Base-by-base conservation (phyloP, 805 yeast species). In the Pichia occidentalis region DNA sequence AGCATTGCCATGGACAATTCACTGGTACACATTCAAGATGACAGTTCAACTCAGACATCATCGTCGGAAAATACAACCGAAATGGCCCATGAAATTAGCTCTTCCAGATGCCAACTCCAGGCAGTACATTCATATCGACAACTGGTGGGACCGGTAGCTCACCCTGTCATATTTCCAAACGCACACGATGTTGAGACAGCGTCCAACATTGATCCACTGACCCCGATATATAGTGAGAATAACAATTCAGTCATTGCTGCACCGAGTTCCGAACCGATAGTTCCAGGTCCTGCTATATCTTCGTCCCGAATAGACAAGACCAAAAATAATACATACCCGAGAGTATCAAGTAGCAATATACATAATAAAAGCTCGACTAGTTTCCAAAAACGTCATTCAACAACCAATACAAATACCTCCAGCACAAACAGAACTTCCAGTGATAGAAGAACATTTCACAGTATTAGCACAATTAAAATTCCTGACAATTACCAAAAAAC, bases 401-500 rank as follows among this genome's bases (percentile, higher is more conserved):
- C 37, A 34, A 40, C 23, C 7, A 25, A 40, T 7, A 29, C 42
- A 16, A 25, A 43, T 17, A 41, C 50, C 5, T 45, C 36, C 7
- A 30, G 28, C 7, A 50, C 55, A 2, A 52, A 54, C 29, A 49
- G 53, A 16, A 24, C 37, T 3, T 46, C 49, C n/a, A n/a, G n/a
- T 47, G 58, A 49, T 28, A 39, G 53, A 37, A 39, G 43, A 17
- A 56, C 56, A 1, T 56, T 49, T 25, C 46, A 49, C 21, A 55
- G 52, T 35, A 41, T 50, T 0, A 50, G 49, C 28, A 56, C 60
- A 2, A 54, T 57, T 21, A 46, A 50, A 10, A 53, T 57, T 16
- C 59, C 61, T 0, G 52, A 54, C 16, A 51, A 56, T 16, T 57
- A 56, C 29, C 49, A 47, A 37, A 35, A 42, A 16, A 46, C 50